These are phyloP conservation scores for Noccaea caerulescens DNA, from an alignment of 345 rosid species.

Conservation along the genomic window DNA sequence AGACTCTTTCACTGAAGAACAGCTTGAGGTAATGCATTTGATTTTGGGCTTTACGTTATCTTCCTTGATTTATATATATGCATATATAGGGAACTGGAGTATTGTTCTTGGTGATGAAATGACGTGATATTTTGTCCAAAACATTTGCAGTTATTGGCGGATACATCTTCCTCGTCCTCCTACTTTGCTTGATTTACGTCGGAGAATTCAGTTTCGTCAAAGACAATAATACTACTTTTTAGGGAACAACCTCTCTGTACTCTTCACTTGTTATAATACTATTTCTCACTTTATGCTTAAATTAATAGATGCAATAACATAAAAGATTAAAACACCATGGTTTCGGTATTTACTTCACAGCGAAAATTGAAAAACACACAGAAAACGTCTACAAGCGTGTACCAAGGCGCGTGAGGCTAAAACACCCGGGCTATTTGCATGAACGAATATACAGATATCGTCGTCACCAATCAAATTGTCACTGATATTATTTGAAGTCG, in stretches of 20 bases:
- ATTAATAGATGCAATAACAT: conserved; percentile 19
- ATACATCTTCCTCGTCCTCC: conserved; percentile 91
- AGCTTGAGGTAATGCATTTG: conserved; percentile 73
- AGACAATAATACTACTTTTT: conserved; percentile 5
- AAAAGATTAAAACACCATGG: background rate
- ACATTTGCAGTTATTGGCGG: conserved; percentile 85
- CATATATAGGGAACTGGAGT: background rate
- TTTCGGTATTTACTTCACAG: conserved; percentile 4
- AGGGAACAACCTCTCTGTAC: background rate
- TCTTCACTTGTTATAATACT: background rate
- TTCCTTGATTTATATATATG: background rate
- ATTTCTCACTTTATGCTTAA: background rate
- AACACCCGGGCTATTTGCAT: too few species aligned
- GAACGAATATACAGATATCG: background rate
- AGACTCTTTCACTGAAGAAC: conserved; percentile 86
- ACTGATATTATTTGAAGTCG: background rate
- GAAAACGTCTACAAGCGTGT: too few species aligned
- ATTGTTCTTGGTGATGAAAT: background rate
- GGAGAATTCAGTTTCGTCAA: conserved; percentile 3
- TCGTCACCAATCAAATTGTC: background rate
- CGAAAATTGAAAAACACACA: background rate
- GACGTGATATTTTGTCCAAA: conserved; percentile 5
- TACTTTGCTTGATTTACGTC: conserved; percentile 74
- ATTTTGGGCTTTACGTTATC: background rate
- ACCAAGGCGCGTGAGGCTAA: too few species aligned